Conservation (phyloP, 208 protist genomes). For the Entamoeba dispar region DNA sequence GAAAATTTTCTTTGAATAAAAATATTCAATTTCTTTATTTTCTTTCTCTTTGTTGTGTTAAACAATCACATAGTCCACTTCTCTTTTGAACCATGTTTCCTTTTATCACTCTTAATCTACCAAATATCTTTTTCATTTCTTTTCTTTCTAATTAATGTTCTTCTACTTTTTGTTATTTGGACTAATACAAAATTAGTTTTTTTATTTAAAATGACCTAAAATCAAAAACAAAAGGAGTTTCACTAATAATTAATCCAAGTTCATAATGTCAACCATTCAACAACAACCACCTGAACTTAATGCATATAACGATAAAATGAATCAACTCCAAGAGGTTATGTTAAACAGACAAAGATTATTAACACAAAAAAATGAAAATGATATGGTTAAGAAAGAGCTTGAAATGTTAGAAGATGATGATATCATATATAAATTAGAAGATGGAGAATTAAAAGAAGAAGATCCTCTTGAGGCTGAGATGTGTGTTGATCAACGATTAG, state of each 20-base stretch:
- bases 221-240: too few relatives aligned
- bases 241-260: background rate
- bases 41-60: too few relatives aligned
- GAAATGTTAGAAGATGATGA: background rate
- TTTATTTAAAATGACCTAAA: too few relatives aligned
- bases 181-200: too few relatives aligned
- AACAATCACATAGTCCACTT: too few relatives aligned
- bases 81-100: too few relatives aligned
- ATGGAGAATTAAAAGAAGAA: background rate
- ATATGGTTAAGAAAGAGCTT: background rate
- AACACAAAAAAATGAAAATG: background rate
- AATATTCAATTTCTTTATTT: too few relatives aligned
- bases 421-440: background rate
- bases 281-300: background rate
- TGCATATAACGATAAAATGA: background rate
- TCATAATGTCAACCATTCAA: background rate
- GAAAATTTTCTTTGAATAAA: too few relatives aligned
- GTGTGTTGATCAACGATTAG: background rate
- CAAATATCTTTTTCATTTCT: too few relatives aligned
- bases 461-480: background rate
- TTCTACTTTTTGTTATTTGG: too few relatives aligned
- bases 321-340: background rate
- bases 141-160: too few relatives aligned
- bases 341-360: background rate
- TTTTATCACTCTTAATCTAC: too few relatives aligned